These are phyloP conservation scores for Baorangia bicolor DNA, from an alignment of 768 basidiomycete genomes.

Conservation along the genomic window DNA sequence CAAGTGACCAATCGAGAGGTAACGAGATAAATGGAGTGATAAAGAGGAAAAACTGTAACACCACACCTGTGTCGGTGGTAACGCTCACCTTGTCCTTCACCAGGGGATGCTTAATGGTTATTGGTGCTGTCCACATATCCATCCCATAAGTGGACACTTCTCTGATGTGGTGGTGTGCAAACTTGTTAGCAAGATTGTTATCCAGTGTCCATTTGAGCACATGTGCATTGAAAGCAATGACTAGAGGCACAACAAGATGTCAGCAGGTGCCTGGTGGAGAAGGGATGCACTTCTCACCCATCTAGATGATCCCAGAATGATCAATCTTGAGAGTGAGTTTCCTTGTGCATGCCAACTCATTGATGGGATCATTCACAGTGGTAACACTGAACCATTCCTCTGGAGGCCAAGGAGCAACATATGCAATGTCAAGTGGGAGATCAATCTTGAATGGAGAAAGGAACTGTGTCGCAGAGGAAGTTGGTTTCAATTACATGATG, in stretches of 20 bases:
- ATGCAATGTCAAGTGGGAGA: conserved; percentile 48
- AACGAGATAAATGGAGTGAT: too few relatives aligned
- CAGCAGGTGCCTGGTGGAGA: not conserved
- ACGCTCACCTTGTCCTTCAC: not conserved
- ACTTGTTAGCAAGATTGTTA: conserved; percentile 71
- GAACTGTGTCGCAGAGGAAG: conserved; percentile 48
- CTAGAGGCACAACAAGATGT: conserved; percentile 33
- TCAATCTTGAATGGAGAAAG: conserved; percentile 81
- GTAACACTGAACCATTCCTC: conserved; percentile 50
- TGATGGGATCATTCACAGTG: conserved; percentile 54
- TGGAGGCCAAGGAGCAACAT: conserved; percentile 50
- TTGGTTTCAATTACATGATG: not conserved
- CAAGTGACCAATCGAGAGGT: too few relatives aligned
- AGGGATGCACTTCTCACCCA: conserved; percentile 43
- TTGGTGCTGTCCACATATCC: conserved; percentile 68
- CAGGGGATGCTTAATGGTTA: conserved; percentile 59
- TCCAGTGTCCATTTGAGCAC: conserved; percentile 85
- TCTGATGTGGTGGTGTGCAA: conserved; percentile 84
- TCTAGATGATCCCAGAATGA: conserved; percentile 87
- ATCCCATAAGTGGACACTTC: conserved; percentile 85
- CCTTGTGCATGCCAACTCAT: conserved; percentile 60
- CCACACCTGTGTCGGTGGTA: not conserved
- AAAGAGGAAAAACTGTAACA: too few relatives aligned
- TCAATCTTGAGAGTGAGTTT: conserved; percentile 65
- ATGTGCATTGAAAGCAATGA: conserved; percentile 89